These are phyloP conservation scores for Adansonia digitata DNA, from an alignment of 345 rosid species.

Conservation along the genomic window DNA sequence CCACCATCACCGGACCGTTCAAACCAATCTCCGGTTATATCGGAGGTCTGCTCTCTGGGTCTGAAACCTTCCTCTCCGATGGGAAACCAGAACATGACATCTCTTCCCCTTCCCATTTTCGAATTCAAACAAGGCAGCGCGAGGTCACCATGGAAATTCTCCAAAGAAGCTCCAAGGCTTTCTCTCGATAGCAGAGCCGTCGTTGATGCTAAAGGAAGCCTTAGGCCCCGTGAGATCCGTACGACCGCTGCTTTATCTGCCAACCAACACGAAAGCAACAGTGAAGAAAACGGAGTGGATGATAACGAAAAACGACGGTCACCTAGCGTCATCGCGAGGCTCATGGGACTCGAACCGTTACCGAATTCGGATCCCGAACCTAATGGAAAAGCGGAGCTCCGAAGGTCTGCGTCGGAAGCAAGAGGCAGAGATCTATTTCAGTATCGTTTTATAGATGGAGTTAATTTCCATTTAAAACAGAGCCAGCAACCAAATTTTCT, in stretches of 20 bases:
- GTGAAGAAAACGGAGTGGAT: slow-evolving; percentile 20
- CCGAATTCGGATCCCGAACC: slow-evolving; percentile 45
- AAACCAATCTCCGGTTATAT: slow-evolving; percentile 31
- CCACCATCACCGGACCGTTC: slow-evolving; percentile 39
- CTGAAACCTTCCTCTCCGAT: slow-evolving; percentile 19
- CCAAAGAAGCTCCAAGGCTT: slow-evolving; percentile 85
- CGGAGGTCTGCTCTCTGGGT: slow-evolving; percentile 37
- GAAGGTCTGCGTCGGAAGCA: slow-evolving; percentile 95
- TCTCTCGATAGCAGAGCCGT: slow-evolving; percentile 93
- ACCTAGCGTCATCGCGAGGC: slow-evolving; percentile 82
- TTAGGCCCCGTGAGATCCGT: slow-evolving; percentile 77
- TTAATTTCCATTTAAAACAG: slow-evolving; percentile 42
- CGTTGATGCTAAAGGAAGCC: slow-evolving; percentile 77
- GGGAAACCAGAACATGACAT: slow-evolving; percentile 28
- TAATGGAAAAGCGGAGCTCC: slow-evolving; percentile 45
- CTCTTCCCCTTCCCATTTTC: slow-evolving; percentile 45
- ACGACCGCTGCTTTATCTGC: slow-evolving; percentile 31
- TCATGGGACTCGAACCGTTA: slow-evolving; percentile 87
- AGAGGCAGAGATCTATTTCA: slow-evolving; percentile 54
- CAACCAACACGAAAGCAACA: slow-evolving; percentile 20
- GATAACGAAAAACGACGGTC: slow-evolving; percentile 52
- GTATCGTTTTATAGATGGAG: slow-evolving; percentile 49
- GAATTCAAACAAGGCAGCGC: slow-evolving; percentile 46
- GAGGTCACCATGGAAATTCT: slow-evolving; percentile 69
- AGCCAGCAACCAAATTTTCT: slow-evolving; percentile 25